Evolutionary conservation across 2,329 filamentous ascomycete species (phyloP), one percentile per base, ranked within the genome.

Genomic region (Curvularia eragrostidis): DNA sequence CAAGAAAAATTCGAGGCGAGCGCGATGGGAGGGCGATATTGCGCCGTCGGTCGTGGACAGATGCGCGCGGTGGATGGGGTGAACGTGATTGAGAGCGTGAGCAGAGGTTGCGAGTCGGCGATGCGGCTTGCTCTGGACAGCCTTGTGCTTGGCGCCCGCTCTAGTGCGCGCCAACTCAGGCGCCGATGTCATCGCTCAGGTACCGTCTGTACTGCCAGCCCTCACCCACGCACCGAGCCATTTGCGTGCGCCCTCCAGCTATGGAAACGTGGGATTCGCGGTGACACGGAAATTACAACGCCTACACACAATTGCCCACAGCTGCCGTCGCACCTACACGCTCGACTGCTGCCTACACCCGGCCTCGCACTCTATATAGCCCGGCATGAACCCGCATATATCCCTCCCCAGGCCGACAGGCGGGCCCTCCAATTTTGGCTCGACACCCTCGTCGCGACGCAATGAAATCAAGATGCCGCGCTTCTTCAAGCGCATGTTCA

Each of bases 401-500:
- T 83, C 84, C 18, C 79, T 85, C 36, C 85, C 85, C 26, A 81
- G 85, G 63, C 84, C 85, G 69, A 83, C 85, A 77, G 83, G 80
- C 66, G 81, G 77, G 42, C 78, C 81, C 34, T 75, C 81, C 39
- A 83, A 79, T 67, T 86, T 85, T 62, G 84, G 83, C 56, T 75
- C 78, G 44, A 82, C 82, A 18, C 76, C 80, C 2, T 79, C 83
- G 39, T 67, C 80, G 56, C 78, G 78, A 62, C 80, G 83, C 58
- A 79, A 79, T 53, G 83, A 84, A 52, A 75, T 87, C 69, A 83
- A 84, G 44, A 85, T 88, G 81, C 86, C 87, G 63, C 84, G 85
- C 65, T 88, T 89, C 81, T 88, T 89, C 79, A 87, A 87, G 70
- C 82, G 86, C 56, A 78, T 89, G 48, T 89, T 89, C 82, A 90